phyloP scores from a whole-genome alignment of 2,329 filamentous ascomycete species.

The Fusarium ramigenum region DNA sequence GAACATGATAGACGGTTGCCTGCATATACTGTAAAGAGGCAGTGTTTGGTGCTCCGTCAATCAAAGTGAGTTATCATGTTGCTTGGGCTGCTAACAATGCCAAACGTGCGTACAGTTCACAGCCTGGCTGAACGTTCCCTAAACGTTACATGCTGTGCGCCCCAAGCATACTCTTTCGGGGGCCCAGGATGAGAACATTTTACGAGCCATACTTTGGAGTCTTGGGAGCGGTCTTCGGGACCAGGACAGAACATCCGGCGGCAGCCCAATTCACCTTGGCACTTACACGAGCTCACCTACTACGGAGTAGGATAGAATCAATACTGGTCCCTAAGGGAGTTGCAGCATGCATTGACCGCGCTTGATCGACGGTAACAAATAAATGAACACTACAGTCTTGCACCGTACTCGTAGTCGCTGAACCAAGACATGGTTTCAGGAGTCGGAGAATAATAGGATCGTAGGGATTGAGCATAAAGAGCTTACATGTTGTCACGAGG shows the following conservation, averaged over 20 bases:
- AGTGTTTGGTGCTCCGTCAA: neutral
- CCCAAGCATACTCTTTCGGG: neutral
- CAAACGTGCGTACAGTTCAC: neutral
- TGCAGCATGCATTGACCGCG: neutral
- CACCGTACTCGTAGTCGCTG: neutral
- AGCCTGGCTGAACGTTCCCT: neutral
- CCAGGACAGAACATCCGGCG: neutral
- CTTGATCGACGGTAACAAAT: neutral
- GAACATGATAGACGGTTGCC: neutral
- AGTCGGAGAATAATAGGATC: constrained; percentile 13
- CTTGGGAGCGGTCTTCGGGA: neutral
- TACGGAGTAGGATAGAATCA: neutral
- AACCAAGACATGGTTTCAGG: constrained; percentile 33
- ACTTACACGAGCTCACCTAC: neutral
- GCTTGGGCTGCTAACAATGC: neutral
- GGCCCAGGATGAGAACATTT: neutral
- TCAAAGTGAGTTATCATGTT: constrained; percentile 4
- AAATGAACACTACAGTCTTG: neutral
- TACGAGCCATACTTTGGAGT: neutral
- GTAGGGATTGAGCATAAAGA: constrained; percentile 23
- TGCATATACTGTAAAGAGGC: constrained; percentile 8
- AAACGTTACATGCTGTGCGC: neutral
- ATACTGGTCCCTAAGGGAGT: neutral
- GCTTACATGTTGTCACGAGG: constrained; percentile 20
- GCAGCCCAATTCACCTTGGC: neutral